Evolutionary conservation across 1,139 yeast genomes (phyloP).

Genomic region (Scheffersomyces parashehatae): DNA sequence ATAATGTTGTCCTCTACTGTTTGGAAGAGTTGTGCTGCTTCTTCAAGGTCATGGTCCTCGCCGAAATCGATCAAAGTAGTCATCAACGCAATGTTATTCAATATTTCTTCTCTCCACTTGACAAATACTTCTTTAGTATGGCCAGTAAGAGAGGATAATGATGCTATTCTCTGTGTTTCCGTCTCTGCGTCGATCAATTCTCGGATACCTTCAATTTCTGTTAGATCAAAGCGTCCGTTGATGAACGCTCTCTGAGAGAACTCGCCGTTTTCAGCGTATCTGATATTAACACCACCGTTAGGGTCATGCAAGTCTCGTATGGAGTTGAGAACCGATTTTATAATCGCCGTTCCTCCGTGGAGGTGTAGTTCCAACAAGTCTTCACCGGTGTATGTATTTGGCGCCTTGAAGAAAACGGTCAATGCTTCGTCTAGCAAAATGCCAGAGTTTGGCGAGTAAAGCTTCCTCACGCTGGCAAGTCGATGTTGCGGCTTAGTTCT

Average conservation of each 20-base stretch:
- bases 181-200: constrained; percentile 95
- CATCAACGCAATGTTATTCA: constrained; percentile 68
- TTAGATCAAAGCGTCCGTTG: constrained; percentile 67
- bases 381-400: constrained; percentile 92
- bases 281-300: constrained; percentile 40
- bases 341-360: constrained; percentile 93
- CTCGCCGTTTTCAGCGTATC: constrained; percentile 94
- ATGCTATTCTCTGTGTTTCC: constrained; percentile 78
- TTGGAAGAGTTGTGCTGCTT: constrained; percentile 49
- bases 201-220: constrained; percentile 88
- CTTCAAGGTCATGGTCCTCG: constrained; percentile 86
- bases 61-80: constrained; percentile 95
- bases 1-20: constrained; percentile 48
- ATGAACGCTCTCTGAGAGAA: constrained; percentile 81
- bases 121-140: constrained; percentile 53
- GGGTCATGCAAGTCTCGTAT: constrained; percentile 55
- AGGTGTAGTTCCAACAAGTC: constrained; percentile 83
- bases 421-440: constrained; percentile 74
- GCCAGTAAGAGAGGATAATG: constrained; percentile 74
- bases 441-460: constrained; percentile 42
- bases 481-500: constrained; percentile 48
- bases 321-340: constrained; percentile 64
- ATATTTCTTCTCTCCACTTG: constrained; percentile 67
- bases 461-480: constrained; percentile 54
- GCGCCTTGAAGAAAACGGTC: constrained; percentile 66